These are phyloP conservation scores for Raddia guianensis DNA, from an alignment of 176 grass and related monocot genomes.

Conservation along the genomic window DNA sequence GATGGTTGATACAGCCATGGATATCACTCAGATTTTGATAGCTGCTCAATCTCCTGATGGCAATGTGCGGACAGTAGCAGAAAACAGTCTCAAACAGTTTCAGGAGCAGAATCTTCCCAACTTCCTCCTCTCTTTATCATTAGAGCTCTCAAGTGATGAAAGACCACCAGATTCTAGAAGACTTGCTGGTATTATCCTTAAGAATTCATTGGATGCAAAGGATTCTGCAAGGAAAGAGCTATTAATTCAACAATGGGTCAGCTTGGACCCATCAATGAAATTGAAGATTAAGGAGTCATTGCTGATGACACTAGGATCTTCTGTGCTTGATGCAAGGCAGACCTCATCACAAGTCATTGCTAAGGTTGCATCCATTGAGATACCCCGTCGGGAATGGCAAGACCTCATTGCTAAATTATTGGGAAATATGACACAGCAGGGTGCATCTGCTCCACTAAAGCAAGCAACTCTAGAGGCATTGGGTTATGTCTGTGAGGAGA, in stretches of 20 bases:
- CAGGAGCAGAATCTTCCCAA: constrained; percentile 89
- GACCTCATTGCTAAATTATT: constrained; percentile 77
- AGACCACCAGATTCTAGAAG: constrained; percentile 76
- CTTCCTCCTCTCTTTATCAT: constrained; percentile 77
- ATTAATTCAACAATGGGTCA: constrained; percentile 69
- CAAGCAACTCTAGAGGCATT: constrained; percentile 88
- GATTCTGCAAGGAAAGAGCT: constrained; percentile 63
- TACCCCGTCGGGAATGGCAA: constrained; percentile 88
- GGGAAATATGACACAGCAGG: constrained; percentile 59
- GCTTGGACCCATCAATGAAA: constrained; percentile 65
- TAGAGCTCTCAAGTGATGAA: constrained; percentile 70
- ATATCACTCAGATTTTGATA: constrained; percentile 70
- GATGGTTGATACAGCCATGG: constrained; percentile 52
- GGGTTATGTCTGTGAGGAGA: constrained; percentile 95
- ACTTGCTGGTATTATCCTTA: constrained; percentile 84
- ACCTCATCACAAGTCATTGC: constrained; percentile 95
- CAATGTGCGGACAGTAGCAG: constrained; percentile 66
- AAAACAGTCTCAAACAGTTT: constrained; percentile 77
- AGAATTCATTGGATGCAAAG: constrained; percentile 86
- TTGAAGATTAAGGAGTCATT: constrained; percentile 85
- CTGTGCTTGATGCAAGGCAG: constrained; percentile 69
- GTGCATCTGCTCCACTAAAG: constrained; percentile 63
- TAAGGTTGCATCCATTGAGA: constrained; percentile 92
- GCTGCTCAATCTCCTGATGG: constrained; percentile 79
- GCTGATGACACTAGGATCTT: constrained; percentile 76